Base-by-base conservation (phyloP, 2,329 filamentous ascomycete genomes). In the Harringtonia aguacate region DNA sequence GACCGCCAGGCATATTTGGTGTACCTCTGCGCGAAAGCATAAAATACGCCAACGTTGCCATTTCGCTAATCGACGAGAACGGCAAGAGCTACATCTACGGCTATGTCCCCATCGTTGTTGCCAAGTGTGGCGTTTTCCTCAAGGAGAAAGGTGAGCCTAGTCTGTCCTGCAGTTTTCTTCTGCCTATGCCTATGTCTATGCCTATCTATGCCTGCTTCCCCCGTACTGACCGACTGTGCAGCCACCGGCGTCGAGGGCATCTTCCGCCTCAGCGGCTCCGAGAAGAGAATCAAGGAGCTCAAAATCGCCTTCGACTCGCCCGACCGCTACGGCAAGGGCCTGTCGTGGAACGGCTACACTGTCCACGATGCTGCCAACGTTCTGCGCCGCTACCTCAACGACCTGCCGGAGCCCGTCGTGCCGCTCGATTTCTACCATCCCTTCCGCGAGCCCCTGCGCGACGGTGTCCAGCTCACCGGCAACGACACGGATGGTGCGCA, bases 331-430 rank as follows among this genome's bases (percentile, higher is more conserved):
- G 92, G 92, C 44, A 98, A 98, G 65, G 92, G 92, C 15, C 73
- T 98, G 22, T 86, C 95, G 55, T 98, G 92, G 92, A 84, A 87
- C 38, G 92, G 92, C 38, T 98, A 95, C 61, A 98, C 92, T 1
- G 92, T 98, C 35, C 92, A 98, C 63, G 92, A 98, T 72, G 92
- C 92, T 22, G 89, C 92, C 56, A 98, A 97, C 58, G 90, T 98
- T 48, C 75, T 98, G 36, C 82, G 92, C 50, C 80, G 92, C 54
- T 98, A 98, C 61, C 79, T 98, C 50, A 97, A 97, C 62, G 86
- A 95, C 58, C 75, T 98, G 3, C 92, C 92, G 3, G 92, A 98
- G 60, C 92, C 92, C 6, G 95, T 98, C 50, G 92, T 98, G 27
- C 92, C 92, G 4, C 71, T 97, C 43, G 85, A 94, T 55, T 81